Base-by-base conservation (phyloP, 441 rosid species). In the Pelargonium australe region DNA sequence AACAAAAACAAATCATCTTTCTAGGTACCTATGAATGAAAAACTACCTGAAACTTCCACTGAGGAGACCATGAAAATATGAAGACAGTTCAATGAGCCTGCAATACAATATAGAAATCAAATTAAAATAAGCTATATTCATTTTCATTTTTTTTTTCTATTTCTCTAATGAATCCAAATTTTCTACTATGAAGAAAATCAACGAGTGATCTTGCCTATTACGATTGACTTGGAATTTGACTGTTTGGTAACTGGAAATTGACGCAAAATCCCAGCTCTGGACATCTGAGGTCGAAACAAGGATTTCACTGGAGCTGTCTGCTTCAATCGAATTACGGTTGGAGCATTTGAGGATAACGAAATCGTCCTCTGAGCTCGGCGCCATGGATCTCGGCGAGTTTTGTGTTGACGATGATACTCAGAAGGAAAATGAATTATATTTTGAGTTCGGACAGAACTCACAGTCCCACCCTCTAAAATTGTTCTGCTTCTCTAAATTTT, bases 11-110 rank as follows among this genome's bases (percentile, higher is more conserved):
- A 64, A 28, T 41, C 67, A 7, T 5, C 19, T 62, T 41, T 14
- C 23, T 0, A 37, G 6, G n/a, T 7, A 14, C 11, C 20, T 17
- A 20, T 5, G 61, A 31, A 40, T 70, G 4, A 67, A 68, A 66
- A 2, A 23, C 74, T 65, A 86, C 97, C 89, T 82, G 74, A 91
- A 91, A 82, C 85, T 83, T 75, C 94, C 92, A 14, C 85, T 44
- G 40, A 91, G 81, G 60, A 91, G 89, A 61, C 86, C 86, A 60
- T 68, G 82, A 72, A 91, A 89, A 73, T 85, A 91, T 0, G 90
- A 80, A 34, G 94, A 91, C 47, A 79, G 78, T 64, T 85, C 80
- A 41, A 78, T 66, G 64, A 91, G 90, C 79, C 96, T 91, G 77
- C n/a, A 53, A 40, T n/a, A 63, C n/a, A 0, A 73, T 63, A 44